A percentile compares a stretch with the other conserved stretches of the same genome.
These are phyloP conservation scores for Cystobasidium pallidum DNA, from an alignment of 1,284 basidiomycete species.

Conservation along the genomic window DNA sequence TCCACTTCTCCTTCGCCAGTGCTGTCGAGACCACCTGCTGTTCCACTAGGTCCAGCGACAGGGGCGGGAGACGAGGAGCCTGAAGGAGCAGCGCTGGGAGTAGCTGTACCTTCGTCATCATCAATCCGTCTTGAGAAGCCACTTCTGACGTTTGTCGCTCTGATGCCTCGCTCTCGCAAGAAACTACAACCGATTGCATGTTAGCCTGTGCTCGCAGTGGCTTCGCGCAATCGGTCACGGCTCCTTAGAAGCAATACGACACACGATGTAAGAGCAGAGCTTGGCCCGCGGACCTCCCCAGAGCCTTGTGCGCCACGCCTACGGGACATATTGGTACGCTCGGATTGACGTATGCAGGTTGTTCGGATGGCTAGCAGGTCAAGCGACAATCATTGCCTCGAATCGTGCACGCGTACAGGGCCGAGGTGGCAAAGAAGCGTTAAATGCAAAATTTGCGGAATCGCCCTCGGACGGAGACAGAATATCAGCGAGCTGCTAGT, in stretches of 20 bases:
- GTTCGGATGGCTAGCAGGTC: background rate
- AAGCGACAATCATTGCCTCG: background rate
- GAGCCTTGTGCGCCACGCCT: constrained; percentile 25
- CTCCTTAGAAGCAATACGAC: too few species aligned
- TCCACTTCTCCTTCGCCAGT: constrained; percentile 19
- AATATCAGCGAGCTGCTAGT: background rate
- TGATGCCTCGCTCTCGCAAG: constrained; percentile 39
- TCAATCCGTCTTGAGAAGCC: constrained; percentile 33
- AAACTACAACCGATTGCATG: background rate
- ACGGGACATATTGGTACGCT: constrained; percentile 21
- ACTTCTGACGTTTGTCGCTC: constrained; percentile 33
- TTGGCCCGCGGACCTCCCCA: constrained; percentile 35
- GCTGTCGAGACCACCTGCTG: constrained; percentile 4
- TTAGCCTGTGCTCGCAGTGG: background rate
- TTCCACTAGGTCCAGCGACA: constrained; percentile 36
- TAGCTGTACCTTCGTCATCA: constrained; percentile 27
- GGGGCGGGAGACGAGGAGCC: constrained; percentile 24
- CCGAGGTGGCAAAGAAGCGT: background rate
- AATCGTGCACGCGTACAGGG: background rate
- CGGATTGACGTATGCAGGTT: background rate
- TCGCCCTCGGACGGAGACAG: background rate
- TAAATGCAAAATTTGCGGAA: constrained; percentile 1
- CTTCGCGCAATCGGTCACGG: too few species aligned
- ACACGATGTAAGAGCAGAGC: constrained; percentile 36
- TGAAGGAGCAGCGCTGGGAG: constrained; percentile 17